These are phyloP conservation scores for Calocybe gangraenosa DNA, from an alignment of 768 basidiomycete genomes.

Conservation along the genomic window DNA sequence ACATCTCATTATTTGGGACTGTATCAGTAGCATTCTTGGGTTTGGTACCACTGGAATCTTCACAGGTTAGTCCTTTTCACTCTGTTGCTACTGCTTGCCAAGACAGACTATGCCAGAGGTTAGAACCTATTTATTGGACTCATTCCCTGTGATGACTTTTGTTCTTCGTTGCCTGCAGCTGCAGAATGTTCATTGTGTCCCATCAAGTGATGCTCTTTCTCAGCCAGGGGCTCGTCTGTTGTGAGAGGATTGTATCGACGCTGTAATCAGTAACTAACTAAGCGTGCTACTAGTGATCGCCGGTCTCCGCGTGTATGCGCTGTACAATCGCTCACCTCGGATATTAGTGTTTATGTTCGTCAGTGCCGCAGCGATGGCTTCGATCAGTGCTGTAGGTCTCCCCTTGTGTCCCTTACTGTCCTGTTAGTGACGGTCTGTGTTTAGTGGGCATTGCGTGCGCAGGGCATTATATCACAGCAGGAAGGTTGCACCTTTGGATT, in stretches of 20 bases:
- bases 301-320: constrained; percentile 44
- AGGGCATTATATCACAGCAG: constrained; percentile 17
- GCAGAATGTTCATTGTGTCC: constrained; percentile 31
- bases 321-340: constrained; percentile 39
- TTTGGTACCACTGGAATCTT: constrained; percentile 23
- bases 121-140: not conserved
- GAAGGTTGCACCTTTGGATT: constrained; percentile 33
- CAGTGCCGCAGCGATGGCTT: constrained; percentile 25
- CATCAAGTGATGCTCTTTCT: constrained; percentile 38
- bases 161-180: constrained; percentile 30
- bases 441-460: constrained; percentile 40
- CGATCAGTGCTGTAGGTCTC: constrained; percentile 34
- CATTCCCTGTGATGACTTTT: not conserved
- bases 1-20: constrained; percentile 39
- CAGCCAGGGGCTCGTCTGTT: constrained; percentile 41
- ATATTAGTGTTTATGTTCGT: constrained; percentile 31
- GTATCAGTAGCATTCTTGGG: constrained; percentile 20
- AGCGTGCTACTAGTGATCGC: constrained; percentile 32
- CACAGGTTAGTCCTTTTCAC: constrained; percentile 16
- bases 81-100: constrained; percentile 1
- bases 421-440: not conserved
- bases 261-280: not conserved
- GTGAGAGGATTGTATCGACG: constrained; percentile 30
- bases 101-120: constrained; percentile 11
- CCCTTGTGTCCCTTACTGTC: not conserved